phyloP scores from a whole-genome alignment of 2,329 filamentous ascomycete species.

The Ascomycota sp. region DNA sequence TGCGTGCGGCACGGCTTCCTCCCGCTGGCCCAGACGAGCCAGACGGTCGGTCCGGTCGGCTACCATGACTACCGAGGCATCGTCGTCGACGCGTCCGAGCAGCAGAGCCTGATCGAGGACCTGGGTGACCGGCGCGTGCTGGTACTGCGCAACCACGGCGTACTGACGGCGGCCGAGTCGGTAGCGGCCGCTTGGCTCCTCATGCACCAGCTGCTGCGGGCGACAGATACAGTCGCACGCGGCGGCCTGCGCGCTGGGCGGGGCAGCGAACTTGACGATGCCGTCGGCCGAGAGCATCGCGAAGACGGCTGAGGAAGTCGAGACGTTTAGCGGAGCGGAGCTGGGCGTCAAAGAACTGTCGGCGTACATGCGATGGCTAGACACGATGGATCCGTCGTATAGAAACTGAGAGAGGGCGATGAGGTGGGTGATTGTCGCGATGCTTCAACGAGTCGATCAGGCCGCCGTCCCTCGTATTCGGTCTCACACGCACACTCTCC shows the following conservation, averaged over 20 bases:
- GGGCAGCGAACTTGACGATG: background rate
- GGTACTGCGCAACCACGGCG: background rate
- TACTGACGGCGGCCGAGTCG: background rate
- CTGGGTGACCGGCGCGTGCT: background rate
- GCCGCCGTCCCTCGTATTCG: background rate
- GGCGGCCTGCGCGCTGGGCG: background rate
- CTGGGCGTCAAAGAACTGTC: background rate
- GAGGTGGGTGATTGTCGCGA: background rate
- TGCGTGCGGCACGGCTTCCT: background rate
- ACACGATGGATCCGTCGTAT: background rate
- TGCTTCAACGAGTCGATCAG: constrained; percentile 10
- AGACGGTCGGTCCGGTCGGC: background rate
- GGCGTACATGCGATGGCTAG: background rate
- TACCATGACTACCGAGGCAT: background rate
- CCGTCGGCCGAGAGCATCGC: background rate
- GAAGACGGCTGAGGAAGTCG: background rate
- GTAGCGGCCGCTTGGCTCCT: background rate
- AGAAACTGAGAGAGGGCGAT: background rate
- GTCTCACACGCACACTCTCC: background rate
- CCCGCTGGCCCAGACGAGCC: background rate
- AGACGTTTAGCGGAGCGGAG: background rate
- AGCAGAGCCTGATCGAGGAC: background rate
- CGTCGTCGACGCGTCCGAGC: background rate
- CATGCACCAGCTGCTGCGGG: background rate
- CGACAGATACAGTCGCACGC: background rate